Percentiles rank a stretch among this genome's conserved stretches.
Evolutionary conservation across 345 rosid genomes (phyloP).

Genomic region (Gossypium bickii): DNA sequence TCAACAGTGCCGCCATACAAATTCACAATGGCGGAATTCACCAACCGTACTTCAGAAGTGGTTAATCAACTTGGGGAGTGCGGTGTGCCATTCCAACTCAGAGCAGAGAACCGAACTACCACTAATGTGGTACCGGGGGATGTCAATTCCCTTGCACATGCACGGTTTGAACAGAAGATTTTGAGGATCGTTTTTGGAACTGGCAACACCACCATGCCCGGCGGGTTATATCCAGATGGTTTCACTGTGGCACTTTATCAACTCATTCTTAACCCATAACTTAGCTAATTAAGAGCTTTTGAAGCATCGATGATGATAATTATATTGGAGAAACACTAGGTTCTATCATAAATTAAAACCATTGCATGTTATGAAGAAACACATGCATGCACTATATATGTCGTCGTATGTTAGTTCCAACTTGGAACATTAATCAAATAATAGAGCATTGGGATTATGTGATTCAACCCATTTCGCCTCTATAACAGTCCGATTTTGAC

Average conservation of each 20-base stretch:
- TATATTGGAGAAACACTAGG: too few species aligned
- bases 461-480: too few species aligned
- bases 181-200: slow-evolving; percentile 36
- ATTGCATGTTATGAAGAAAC: too few species aligned
- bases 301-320: too few species aligned
- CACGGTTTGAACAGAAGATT: slow-evolving; percentile 32
- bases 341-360: too few species aligned
- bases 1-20: slow-evolving; percentile 30
- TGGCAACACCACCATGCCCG: slow-evolving; percentile 27
- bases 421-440: too few species aligned
- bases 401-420: too few species aligned
- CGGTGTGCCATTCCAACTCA: slow-evolving; percentile 33
- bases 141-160: slow-evolving; percentile 25
- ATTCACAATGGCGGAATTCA: slow-evolving; percentile 35
- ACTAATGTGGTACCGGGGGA: slow-evolving; percentile 38
- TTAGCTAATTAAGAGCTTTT: neutral
- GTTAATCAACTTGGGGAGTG: slow-evolving; percentile 35
- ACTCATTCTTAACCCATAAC: neutral
- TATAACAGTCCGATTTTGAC: too few species aligned
- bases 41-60: slow-evolving; percentile 19
- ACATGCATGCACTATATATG: too few species aligned
- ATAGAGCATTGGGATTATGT: too few species aligned
- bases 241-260: neutral
- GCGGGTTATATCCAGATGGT: slow-evolving; percentile 37
- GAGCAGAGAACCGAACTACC: slow-evolving; percentile 35